A percentile compares a stretch with the other conserved stretches of the same genome.
These are phyloP conservation scores for Globisporangium uncinulatum DNA, from an alignment of 352 stramenopile genomes.

Conservation along the genomic window DNA sequence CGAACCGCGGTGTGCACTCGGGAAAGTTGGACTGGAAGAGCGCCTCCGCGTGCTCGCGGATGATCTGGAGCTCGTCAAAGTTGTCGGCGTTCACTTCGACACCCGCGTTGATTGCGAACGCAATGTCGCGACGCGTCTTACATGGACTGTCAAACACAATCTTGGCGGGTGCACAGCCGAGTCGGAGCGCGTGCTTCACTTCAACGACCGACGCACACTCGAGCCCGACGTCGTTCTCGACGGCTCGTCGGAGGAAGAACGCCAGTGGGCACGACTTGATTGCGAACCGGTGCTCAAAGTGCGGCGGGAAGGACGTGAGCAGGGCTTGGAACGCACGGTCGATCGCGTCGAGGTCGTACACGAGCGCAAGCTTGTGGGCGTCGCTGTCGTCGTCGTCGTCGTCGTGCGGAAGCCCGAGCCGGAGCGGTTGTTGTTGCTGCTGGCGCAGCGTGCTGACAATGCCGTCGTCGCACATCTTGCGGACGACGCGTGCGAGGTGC, in stretches of 20 bases:
- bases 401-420: background rate
- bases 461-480: conserved; percentile 41
- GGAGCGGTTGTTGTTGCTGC: conserved; percentile 9
- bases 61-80: conserved; percentile 85
- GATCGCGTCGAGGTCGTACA: conserved; percentile 85
- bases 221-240: conserved; percentile 70
- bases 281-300: conserved; percentile 87
- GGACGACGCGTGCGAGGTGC: conserved; percentile 55
- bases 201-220: conserved; percentile 84
- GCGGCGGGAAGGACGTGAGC: conserved; percentile 70
- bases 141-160: conserved; percentile 92
- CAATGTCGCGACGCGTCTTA: conserved; percentile 88
- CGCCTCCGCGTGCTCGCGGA: conserved; percentile 74
- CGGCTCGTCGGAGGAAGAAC: conserved; percentile 77
- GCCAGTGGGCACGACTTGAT: conserved; percentile 88
- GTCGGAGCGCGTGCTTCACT: conserved; percentile 69
- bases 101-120: conserved; percentile 75
- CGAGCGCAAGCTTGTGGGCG: conserved; percentile 52
- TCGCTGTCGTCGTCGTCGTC: conserved; percentile 24
- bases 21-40: conserved; percentile 84
- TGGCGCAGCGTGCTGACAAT: conserved; percentile 24
- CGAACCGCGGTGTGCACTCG: conserved; percentile 48
- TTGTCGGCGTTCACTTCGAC: conserved; percentile 91
- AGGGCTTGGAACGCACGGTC: conserved; percentile 80
- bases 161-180: conserved; percentile 62